phyloP scores from a whole-genome alignment of 306 rosid genomes.

The Corylus avellana region DNA sequence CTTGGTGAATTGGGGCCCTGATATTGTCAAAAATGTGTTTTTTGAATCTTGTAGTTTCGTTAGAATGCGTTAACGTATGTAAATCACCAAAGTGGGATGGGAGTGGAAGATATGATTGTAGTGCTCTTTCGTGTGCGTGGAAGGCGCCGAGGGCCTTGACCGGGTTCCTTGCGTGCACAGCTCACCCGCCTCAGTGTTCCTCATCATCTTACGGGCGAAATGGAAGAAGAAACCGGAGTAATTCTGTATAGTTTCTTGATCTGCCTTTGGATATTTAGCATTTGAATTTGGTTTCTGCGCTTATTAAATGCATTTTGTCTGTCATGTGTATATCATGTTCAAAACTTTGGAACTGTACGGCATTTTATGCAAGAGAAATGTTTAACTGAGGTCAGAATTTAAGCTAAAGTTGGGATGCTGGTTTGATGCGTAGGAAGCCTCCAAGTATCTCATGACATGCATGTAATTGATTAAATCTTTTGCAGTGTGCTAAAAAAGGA shows the following conservation, averaged over 20 bases:
- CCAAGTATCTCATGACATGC: not conserved
- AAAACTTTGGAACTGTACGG: not conserved
- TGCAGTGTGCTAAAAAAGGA: not conserved
- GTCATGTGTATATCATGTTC: not conserved
- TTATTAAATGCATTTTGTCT: not conserved
- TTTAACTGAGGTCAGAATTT: not conserved
- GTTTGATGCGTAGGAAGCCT: not conserved
- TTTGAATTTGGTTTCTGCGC: conserved; percentile 20
- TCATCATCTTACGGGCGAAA: conserved; percentile 33
- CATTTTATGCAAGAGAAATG: not conserved
- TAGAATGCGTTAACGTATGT: conserved; percentile 90
- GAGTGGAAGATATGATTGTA: conserved; percentile 81
- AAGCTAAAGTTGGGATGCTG: not conserved
- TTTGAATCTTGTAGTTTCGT: conserved; percentile 61
- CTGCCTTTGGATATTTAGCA: conserved; percentile 30
- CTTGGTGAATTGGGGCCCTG: conserved; percentile 26
- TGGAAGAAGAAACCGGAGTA: conserved; percentile 64
- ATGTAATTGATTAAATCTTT: not conserved
- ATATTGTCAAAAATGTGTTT: conserved; percentile 17
- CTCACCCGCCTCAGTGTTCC: conserved; percentile 59
- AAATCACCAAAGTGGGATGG: conserved; percentile 74
- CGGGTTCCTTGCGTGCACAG: conserved; percentile 92
- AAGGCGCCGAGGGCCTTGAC: conserved; percentile 93
- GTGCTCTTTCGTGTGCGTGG: conserved; percentile 78
- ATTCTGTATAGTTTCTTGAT: conserved; percentile 64